Percentiles rank a stretch among this genome's conserved stretches.
phyloP scores from a whole-genome alignment of 2,329 filamentous ascomycete species.

The Xylaria sp. region DNA sequence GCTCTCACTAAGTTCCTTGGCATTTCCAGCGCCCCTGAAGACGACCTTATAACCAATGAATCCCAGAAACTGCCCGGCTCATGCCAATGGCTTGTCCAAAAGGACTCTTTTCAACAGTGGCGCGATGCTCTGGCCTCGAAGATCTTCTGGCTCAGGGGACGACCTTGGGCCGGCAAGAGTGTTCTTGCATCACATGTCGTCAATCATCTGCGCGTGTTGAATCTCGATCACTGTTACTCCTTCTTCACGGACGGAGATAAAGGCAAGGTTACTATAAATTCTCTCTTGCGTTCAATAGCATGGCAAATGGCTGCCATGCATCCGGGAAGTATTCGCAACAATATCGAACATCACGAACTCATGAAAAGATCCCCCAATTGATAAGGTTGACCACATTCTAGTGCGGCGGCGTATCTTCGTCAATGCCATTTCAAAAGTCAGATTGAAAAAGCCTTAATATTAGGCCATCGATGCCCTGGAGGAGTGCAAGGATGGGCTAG shows the following conservation, averaged over 20 bases:
- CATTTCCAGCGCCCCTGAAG: slow-evolving; percentile 2
- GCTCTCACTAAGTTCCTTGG: background rate
- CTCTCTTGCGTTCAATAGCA: slow-evolving; percentile 47
- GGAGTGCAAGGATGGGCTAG: slow-evolving; percentile 43
- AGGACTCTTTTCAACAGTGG: slow-evolving; percentile 31
- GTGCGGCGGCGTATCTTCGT: slow-evolving; percentile 46
- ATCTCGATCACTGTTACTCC: slow-evolving; percentile 31
- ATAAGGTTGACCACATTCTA: slow-evolving; percentile 41
- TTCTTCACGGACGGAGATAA: slow-evolving; percentile 29
- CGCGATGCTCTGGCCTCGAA: slow-evolving; percentile 18
- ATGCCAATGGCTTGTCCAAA: slow-evolving; percentile 28
- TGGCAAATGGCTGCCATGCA: slow-evolving; percentile 49
- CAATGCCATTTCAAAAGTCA: slow-evolving; percentile 41
- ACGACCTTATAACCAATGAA: slow-evolving; percentile 12
- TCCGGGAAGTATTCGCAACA: slow-evolving; percentile 32
- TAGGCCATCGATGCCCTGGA: slow-evolving; percentile 52
- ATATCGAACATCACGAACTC: slow-evolving; percentile 35
- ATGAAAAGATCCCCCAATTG: slow-evolving; percentile 37
- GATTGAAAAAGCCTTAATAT: slow-evolving; percentile 43
- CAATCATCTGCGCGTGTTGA: slow-evolving; percentile 10
- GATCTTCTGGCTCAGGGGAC: slow-evolving; percentile 33
- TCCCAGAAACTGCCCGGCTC: slow-evolving; percentile 20
- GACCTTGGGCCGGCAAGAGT: slow-evolving; percentile 35
- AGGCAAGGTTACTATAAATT: slow-evolving; percentile 50
- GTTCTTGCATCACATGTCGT: slow-evolving; percentile 29